Base-by-base conservation (phyloP, 345 rosid genomes). In the Salix purpurea region DNA sequence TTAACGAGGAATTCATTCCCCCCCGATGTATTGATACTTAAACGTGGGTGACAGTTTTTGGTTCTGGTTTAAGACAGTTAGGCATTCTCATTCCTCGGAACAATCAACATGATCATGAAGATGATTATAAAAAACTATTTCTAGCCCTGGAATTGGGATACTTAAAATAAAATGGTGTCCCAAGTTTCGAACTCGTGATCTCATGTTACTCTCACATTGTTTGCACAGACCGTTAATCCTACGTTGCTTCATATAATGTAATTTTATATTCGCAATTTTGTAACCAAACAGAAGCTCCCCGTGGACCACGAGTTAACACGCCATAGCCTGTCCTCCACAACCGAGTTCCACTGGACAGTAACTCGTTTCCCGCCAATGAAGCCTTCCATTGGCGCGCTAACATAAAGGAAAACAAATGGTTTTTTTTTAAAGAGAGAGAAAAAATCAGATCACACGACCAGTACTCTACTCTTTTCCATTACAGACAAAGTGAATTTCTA, bases 281-380 rank as follows among this genome's bases (percentile, higher is more conserved):
- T 42, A 42, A 42, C 46, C 12, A 42, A 42, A 42, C 2, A 42
- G 13, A 10, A 46, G 4, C 4, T 46, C 4, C 52, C 52, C 14
- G 52, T 0, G 52, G 52, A 46, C 52, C 52, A 46, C 52, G 52
- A 46, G 52, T 46, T 46, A 46, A 46, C 52, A 46, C 52, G 52
- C 52, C 19, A 13, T 14, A 12, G 6, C 4, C 52, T 46, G 4
- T 12, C 46, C 46, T 11, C 14, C 2, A 12, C 46, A 46, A 15
- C 18, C 18, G 52, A 46, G 52, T 46, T 46, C 1, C 52, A 14
- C 4, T 14, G 52, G 18, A 46, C 4, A 14, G 14, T 12, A 46
- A 46, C 66, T 62, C 72, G 54, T 66, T 54, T 72, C 80, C 80
- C 80, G 80, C 80, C 76, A 71, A 44, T 77, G 71, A 14, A 9